These are phyloP conservation scores for Pezicula carpinea DNA, from an alignment of 2,329 filamentous ascomycete species.

Conservation along the genomic window DNA sequence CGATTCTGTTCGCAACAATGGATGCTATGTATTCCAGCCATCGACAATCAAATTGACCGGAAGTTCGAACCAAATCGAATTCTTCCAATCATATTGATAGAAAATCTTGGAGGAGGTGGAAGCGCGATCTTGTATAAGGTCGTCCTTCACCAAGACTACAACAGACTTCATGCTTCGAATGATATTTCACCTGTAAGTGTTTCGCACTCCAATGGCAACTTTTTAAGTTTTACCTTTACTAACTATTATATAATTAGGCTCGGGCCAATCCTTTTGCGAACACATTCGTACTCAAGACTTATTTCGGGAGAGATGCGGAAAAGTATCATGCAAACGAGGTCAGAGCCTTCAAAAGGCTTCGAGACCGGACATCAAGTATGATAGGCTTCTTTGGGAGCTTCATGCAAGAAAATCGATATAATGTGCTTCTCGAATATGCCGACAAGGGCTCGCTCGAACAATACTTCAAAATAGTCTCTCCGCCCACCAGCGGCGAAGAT, in stretches of 20 bases:
- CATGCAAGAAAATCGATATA: conserved; percentile 21
- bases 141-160: conserved; percentile 22
- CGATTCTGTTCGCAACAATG: conserved; percentile 25
- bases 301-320: conserved; percentile 15
- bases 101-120: conserved; percentile 12
- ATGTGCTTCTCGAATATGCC: conserved; percentile 33
- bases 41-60: conserved; percentile 17
- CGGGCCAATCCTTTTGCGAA: conserved; percentile 10
- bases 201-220: too few species aligned
- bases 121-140: conserved; percentile 18
- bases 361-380: conserved; percentile 15
- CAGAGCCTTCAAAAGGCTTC: conserved; percentile 19
- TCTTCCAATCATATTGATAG: conserved; percentile 22
- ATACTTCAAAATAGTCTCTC: conserved; percentile 22
- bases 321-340: conserved; percentile 22
- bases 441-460: conserved; percentile 29
- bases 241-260: not conserved
- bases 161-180: conserved; percentile 11
- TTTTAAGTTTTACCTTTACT: too few species aligned
- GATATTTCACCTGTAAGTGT: too few species aligned
- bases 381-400: conserved; percentile 25
- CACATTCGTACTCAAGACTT: conserved; percentile 26
- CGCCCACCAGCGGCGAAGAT: conserved; percentile 21
- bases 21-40: conserved; percentile 21
- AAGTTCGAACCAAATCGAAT: conserved; percentile 19